phyloP scores from a whole-genome alignment of 2,329 filamentous ascomycete genomes.

The Cytospora piceicola region DNA sequence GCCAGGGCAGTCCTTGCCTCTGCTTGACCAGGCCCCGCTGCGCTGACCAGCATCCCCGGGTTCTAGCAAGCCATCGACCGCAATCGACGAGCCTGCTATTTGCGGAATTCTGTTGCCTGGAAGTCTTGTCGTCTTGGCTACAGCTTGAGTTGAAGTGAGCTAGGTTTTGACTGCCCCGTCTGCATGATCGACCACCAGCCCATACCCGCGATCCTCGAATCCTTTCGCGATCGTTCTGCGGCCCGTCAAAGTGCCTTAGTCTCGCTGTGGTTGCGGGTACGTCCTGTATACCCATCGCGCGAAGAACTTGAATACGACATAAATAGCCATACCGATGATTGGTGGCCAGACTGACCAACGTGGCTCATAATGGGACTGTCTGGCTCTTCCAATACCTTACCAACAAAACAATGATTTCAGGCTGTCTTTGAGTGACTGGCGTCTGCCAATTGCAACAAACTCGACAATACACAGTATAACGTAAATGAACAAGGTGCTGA shows the following conservation, averaged over 20 bases:
- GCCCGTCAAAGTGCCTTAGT: constrained; percentile 6
- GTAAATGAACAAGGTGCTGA: constrained; percentile 17
- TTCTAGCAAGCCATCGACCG: constrained; percentile 1
- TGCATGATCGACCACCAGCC: constrained; percentile 2
- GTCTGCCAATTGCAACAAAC: neutral
- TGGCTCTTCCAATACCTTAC: neutral
- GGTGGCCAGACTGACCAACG: neutral
- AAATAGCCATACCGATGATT: neutral
- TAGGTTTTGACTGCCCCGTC: neutral
- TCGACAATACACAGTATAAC: neutral
- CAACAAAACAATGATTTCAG: too few species aligned
- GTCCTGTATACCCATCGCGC: neutral
- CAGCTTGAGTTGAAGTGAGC: neutral
- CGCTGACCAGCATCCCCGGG: neutral
- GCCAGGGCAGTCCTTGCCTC: neutral
- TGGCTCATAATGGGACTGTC: too few species aligned
- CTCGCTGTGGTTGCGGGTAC: neutral
- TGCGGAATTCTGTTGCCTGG: constrained; percentile 24
- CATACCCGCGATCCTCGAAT: neutral
- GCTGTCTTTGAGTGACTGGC: neutral
- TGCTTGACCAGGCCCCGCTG: neutral
- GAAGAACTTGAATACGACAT: neutral
- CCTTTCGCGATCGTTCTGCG: constrained; percentile 2
- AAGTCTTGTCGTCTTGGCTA: constrained; percentile 4
- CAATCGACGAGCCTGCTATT: constrained; percentile 6